These are phyloP conservation scores for Diplodia seriata DNA, from an alignment of 2,329 filamentous ascomycete genomes.

Conservation along the genomic window DNA sequence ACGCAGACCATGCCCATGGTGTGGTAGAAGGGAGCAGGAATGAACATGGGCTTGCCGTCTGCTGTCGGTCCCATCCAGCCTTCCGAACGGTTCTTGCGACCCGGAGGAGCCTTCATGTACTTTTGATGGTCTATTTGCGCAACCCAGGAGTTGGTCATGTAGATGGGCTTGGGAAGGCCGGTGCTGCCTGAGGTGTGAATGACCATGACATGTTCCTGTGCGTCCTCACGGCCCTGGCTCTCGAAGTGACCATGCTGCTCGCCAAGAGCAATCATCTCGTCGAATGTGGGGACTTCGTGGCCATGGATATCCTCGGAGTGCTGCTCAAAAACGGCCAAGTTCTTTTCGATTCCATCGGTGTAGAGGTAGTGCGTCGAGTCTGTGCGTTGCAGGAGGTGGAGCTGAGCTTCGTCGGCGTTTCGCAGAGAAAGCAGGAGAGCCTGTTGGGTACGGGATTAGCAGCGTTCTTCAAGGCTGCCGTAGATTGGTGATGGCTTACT, in stretches of 20 bases:
- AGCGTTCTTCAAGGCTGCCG: not conserved
- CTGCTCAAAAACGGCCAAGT: constrained; percentile 10
- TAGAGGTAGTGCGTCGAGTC: constrained; percentile 27
- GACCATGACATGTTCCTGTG: constrained; percentile 38
- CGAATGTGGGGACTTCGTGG: constrained; percentile 6
- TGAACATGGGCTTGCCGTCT: constrained; percentile 24
- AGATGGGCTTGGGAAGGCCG: constrained; percentile 45
- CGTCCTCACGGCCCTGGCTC: not conserved
- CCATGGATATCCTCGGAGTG: constrained; percentile 8
- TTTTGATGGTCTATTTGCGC: constrained; percentile 35
- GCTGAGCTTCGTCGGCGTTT: constrained; percentile 31
- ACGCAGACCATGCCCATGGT: constrained; percentile 34
- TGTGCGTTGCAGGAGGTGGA: constrained; percentile 24
- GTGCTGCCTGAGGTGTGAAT: constrained; percentile 48
- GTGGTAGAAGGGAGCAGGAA: constrained; percentile 35
- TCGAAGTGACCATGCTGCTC: constrained; percentile 10
- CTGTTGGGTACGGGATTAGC: not conserved
- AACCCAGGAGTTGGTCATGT: constrained; percentile 35
- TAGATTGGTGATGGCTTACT: constrained; percentile 5
- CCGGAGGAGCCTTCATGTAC: constrained; percentile 34
- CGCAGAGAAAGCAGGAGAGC: constrained; percentile 29
- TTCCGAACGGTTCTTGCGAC: constrained; percentile 31
- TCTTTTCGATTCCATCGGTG: constrained; percentile 26
- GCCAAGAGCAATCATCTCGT: constrained; percentile 19
- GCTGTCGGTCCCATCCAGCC: constrained; percentile 21